Percentiles rank a stretch among this genome's conserved stretches.
These are phyloP conservation scores for Madurella mycetomatis DNA, from an alignment of 2,329 filamentous ascomycete species.

Conservation along the genomic window DNA sequence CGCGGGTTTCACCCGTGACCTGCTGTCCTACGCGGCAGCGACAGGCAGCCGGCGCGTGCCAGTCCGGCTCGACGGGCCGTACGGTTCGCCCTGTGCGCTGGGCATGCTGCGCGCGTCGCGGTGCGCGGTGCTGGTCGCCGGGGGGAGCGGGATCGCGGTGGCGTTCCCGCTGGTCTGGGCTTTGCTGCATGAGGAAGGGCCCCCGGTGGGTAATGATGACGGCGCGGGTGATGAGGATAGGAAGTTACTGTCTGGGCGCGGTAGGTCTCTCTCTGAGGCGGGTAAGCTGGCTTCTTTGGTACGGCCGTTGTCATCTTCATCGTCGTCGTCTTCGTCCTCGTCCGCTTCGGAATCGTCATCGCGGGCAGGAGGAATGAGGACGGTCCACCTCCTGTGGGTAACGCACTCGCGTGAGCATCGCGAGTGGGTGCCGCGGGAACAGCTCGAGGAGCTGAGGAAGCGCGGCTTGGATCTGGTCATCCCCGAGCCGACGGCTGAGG, in stretches of 20 bases:
- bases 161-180: conserved; percentile 56
- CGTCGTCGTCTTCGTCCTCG: no score
- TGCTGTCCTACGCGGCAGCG: conserved; percentile 47
- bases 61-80: conserved; percentile 60
- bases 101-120: conserved; percentile 46
- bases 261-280: no score
- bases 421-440: conserved; percentile 48
- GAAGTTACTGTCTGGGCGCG: neutral
- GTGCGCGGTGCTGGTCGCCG: conserved; percentile 53
- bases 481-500: conserved; percentile 49
- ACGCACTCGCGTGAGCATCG: conserved; percentile 49
- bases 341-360: no score
- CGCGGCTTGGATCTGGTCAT: conserved; percentile 50
- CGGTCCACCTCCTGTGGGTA: conserved; percentile 55
- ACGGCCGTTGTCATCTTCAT: no score
- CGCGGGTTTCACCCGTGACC: conserved; percentile 53
- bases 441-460: conserved; percentile 44
- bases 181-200: conserved; percentile 31
- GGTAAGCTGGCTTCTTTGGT: no score
- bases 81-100: conserved; percentile 55
- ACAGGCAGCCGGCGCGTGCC: conserved; percentile 34
- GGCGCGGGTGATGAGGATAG: neutral
- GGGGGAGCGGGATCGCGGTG: conserved; percentile 62
- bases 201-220: neutral
- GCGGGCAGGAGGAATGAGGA: conserved; percentile 28